phyloP scores from a whole-genome alignment of 192 early-diverging fungal species.

The Podila horticola region DNA sequence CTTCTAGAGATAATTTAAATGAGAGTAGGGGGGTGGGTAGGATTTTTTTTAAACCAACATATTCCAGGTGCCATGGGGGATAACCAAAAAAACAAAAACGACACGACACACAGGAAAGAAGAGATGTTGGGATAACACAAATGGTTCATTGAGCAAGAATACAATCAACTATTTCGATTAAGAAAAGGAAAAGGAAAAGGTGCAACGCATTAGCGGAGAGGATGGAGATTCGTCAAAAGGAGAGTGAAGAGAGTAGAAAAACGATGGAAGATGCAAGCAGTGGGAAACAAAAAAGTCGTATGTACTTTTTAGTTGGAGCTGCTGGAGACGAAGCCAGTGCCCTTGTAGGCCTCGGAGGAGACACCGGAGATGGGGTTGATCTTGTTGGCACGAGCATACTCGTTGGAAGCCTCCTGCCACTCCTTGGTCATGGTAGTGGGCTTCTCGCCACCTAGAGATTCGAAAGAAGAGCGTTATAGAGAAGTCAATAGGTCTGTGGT shows the following conservation, averaged over 20 bases:
- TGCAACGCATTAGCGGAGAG: not conserved
- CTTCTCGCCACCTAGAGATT: slow-evolving; percentile 66
- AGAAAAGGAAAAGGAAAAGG: not conserved
- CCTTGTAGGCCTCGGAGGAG: slow-evolving; percentile 82
- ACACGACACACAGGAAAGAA: no score
- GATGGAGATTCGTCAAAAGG: not conserved
- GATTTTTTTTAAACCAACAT: not conserved
- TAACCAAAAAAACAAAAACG: not conserved
- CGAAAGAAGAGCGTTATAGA: slow-evolving; percentile 9
- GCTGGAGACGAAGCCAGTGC: slow-evolving; percentile 72
- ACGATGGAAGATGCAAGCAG: not conserved
- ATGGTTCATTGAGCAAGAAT: no score
- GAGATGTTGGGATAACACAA: no score
- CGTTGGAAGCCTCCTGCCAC: slow-evolving; percentile 88
- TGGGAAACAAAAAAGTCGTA: not conserved
- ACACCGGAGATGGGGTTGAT: slow-evolving; percentile 83
- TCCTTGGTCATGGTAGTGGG: slow-evolving; percentile 79
- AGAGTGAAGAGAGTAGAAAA: not conserved
- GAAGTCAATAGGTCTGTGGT: not conserved
- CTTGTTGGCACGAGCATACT: slow-evolving; percentile 73
- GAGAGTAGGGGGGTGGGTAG: no score
- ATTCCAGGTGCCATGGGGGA: not conserved
- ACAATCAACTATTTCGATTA: slow-evolving; percentile 6
- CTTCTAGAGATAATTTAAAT: no score
- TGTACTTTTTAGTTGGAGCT: slow-evolving; percentile 46